Base-by-base conservation (phyloP, 441 rosid species). In the Corymbia citriodora region DNA sequence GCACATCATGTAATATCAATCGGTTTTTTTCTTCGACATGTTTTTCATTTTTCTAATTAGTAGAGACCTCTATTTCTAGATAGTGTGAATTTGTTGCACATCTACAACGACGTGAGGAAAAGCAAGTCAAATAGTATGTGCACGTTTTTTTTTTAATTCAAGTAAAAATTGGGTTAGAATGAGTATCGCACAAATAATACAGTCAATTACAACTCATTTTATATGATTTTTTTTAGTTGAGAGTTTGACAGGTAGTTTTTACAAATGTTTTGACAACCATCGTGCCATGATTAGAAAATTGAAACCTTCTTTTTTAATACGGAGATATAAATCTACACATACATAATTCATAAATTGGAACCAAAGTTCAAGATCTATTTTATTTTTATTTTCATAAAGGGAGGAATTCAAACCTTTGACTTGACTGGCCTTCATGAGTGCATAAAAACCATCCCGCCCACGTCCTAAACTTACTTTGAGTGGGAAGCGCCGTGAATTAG, bases 81-180 rank as follows among this genome's bases (percentile, higher is more conserved):
- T 33, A 33, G 81, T 33, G 14, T 72, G 18, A 10, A 17, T 36
- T 10, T 5, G 23, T 36, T 1, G 27, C 18, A 4, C 49, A 19
- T 72, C 12, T 5, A 10, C 27, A 5, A 19, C 1, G 1, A 3
- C 23, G 1, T 0, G 7, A 72, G 14, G 0, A 72, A 72, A 18
- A 40, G 16, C 9, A 21, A 74, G 50, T 74, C 50, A 19, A 5
- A 19, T 36, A 1, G 16, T 11, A 19, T 5, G 49, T 19, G 48
- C 27, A 10, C 1, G 7, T 72, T 6, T 72, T 3, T 33, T 33
- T 33, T 49, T 0, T 16, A 12, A 10, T 72, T 19, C 2, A 19
- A 2, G 2, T 21, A 9, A 36, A 36, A 10, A 72, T 72, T 19
- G 9, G 27, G 9, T 19, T 5, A 36, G 7, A 36, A 10, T 2